phyloP scores from a whole-genome alignment of 139 green algal species.

The Chlorella sp. region DNA sequence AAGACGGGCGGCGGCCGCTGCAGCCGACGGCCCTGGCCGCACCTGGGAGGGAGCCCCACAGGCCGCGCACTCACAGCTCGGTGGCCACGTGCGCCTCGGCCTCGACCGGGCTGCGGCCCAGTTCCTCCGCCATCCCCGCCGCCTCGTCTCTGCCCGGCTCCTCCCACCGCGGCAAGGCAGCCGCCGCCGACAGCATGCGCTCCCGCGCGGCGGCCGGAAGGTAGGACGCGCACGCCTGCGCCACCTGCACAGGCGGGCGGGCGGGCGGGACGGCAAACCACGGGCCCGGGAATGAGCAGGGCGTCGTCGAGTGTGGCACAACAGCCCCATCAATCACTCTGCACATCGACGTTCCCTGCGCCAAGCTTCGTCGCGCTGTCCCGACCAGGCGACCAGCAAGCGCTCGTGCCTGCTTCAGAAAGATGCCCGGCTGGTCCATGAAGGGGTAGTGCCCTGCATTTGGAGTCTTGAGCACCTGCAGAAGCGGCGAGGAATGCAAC shows the following conservation, averaged over 20 bases:
- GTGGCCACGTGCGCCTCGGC: constrained; percentile 34
- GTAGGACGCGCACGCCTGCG: constrained; percentile 24
- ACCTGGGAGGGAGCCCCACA: no score
- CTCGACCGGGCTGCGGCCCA: constrained; percentile 25
- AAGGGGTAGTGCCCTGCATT: constrained; percentile 71
- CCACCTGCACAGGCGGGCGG: constrained; percentile 25
- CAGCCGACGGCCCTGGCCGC: no score
- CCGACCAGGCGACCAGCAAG: neutral
- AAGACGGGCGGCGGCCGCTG: no score
- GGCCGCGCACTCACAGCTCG: constrained; percentile 37
- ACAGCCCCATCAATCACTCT: neutral
- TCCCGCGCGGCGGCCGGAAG: constrained; percentile 15
- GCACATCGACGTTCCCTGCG: neutral
- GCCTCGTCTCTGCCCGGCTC: constrained; percentile 1
- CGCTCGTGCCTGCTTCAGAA: neutral
- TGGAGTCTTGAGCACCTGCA: constrained; percentile 26
- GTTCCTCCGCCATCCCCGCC: constrained; percentile 10
- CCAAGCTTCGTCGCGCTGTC: neutral
- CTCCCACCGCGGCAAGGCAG: neutral
- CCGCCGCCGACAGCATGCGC: constrained; percentile 10
- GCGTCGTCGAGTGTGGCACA: neutral
- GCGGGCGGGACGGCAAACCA: neutral
- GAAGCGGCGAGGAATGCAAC: no score
- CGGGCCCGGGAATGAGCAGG: no score
- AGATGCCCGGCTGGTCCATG: constrained; percentile 67